Conservation (phyloP, 495 filamentous ascomycete genomes). For the Chaetomium cochliodes region DNA sequence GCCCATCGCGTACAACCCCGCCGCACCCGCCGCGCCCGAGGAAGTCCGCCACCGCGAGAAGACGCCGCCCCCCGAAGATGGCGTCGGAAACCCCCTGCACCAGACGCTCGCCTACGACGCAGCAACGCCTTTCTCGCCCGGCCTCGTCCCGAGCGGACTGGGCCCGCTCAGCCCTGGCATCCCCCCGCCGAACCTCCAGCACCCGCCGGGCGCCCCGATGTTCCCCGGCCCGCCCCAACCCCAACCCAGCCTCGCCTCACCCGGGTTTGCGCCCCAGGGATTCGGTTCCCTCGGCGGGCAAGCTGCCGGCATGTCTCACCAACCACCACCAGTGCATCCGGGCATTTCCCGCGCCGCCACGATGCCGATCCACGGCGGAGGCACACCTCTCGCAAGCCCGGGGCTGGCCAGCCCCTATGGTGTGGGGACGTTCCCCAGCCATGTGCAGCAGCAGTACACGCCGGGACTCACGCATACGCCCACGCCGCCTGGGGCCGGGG, state of each 20-base stretch:
- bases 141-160: slow-evolving; percentile 39
- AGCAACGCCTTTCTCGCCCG: slow-evolving; percentile 46
- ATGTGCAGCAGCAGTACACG: slow-evolving; percentile 22
- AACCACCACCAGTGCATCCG: slow-evolving; percentile 34
- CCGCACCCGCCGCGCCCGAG: slow-evolving; percentile 82
- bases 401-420: slow-evolving; percentile 41
- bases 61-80: slow-evolving; percentile 78
- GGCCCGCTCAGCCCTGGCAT: slow-evolving; percentile 39
- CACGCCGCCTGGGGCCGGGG: slow-evolving; percentile 28
- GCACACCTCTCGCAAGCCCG: slow-evolving; percentile 29
- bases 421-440: slow-evolving; percentile 39
- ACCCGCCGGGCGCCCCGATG: slow-evolving; percentile 38
- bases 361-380: slow-evolving; percentile 38
- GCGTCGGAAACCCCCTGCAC: slow-evolving; percentile 65
- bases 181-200: slow-evolving; percentile 37
- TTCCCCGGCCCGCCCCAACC: slow-evolving; percentile 45
- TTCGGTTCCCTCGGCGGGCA: slow-evolving; percentile 41
- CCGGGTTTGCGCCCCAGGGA: slow-evolving; percentile 42
- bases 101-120: slow-evolving; percentile 68
- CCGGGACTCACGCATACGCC: slow-evolving; percentile 41
- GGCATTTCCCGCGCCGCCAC: slow-evolving; percentile 43
- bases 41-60: slow-evolving; percentile 81
- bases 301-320: slow-evolving; percentile 12
- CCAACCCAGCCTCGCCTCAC: slow-evolving; percentile 40
- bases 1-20: slow-evolving; percentile 85